These are phyloP conservation scores for Amaranthus palmeri DNA, from an alignment of 148 eudicot species.

Conservation along the genomic window DNA sequence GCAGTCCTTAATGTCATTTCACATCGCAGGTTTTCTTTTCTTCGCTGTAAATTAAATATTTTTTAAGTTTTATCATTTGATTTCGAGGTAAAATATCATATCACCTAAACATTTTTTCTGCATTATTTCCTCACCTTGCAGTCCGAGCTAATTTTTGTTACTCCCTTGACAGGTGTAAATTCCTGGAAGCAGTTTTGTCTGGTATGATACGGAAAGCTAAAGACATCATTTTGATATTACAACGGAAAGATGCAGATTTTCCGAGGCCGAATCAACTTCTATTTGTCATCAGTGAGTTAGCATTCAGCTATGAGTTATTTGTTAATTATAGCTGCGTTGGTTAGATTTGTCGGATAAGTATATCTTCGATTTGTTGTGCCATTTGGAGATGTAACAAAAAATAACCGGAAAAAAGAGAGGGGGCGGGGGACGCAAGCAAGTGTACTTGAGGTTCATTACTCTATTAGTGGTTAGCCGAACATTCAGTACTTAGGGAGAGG, in stretches of 20 bases:
- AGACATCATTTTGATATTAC: constrained; percentile 3
- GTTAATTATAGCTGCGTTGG: not conserved
- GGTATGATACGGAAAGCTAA: constrained; percentile 11
- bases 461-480: too few relatives aligned
- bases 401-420: too few relatives aligned
- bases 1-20: constrained; percentile 10
- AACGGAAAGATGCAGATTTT: not conserved
- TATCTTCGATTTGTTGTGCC: constrained; percentile 14
- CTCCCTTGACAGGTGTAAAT: constrained; percentile 50
- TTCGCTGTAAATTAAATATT: constrained; percentile 52
- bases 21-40: constrained; percentile 39
- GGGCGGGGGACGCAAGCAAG: not conserved
- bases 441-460: too few relatives aligned
- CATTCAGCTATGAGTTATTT: not conserved
- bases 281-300: not conserved
- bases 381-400: not conserved
- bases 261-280: constrained; percentile 3
- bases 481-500: not conserved
- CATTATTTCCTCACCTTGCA: not conserved
- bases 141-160: not conserved
- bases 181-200: constrained; percentile 35
- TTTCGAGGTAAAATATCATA: constrained; percentile 39
- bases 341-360: not conserved
- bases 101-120: not conserved
- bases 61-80: constrained; percentile 29